A percentile compares a stretch with the other conserved stretches of the same genome.
Evolutionary conservation across 163 green algal genomes (phyloP).

Genomic region (Chlamydomonas reinhardtii): DNA sequence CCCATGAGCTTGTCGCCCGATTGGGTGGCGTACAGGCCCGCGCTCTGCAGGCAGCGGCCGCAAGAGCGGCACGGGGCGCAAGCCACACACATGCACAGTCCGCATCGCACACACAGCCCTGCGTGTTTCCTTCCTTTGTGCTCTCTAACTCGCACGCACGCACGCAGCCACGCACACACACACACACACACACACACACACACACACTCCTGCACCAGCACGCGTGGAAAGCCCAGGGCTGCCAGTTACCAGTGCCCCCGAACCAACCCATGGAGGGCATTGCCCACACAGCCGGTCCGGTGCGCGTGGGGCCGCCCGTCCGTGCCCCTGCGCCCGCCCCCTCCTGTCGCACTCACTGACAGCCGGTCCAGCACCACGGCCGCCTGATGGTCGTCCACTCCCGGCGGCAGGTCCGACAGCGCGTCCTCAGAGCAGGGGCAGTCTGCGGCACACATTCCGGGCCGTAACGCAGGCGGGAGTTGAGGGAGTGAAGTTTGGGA

Average conservation of each 20-base stretch:
- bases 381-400: neutral
- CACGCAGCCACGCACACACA: no score
- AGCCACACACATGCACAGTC: neutral
- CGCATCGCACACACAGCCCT: no score
- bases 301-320: no score
- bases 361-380: neutral
- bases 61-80: neutral
- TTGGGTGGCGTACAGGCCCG: neutral
- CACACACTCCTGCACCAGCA: neutral
- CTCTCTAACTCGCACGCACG: no score
- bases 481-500: no score
- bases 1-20: constrained; percentile 34
- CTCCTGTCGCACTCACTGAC: neutral
- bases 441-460: neutral
- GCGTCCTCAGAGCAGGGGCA: neutral
- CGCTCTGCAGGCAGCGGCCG: neutral
- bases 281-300: neutral
- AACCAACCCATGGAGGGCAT: no score
- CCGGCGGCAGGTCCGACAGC: neutral
- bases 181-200: no score
- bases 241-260: neutral
- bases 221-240: neutral
- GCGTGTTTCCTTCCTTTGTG: no score
- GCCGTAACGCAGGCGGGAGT: neutral
- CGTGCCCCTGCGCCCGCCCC: no score